Evolutionary conservation across 768 basidiomycete genomes (phyloP).

Genomic region (Boletus bicolor): DNA sequence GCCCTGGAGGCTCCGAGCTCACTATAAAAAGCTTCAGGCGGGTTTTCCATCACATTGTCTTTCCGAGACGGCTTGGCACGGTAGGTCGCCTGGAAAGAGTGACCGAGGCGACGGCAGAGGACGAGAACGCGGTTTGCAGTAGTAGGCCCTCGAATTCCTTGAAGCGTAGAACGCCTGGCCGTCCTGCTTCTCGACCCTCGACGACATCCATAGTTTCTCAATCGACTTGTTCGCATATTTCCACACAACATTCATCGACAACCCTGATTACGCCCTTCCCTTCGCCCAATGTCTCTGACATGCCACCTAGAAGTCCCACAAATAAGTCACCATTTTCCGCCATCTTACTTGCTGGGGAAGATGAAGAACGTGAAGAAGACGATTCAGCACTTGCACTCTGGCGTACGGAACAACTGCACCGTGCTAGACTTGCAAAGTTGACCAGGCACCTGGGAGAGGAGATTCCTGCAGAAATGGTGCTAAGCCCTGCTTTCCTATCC

Average conservation of each 20-base stretch:
- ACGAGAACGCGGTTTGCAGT: neutral
- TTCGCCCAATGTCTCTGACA: constrained; percentile 5
- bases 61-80: neutral
- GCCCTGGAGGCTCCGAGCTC: constrained; percentile 33
- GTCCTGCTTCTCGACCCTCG: neutral
- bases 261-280: constrained; percentile 11
- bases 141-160: neutral
- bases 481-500: constrained; percentile 8
- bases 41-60: constrained; percentile 39
- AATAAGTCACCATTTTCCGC: constrained; percentile 12
- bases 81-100: constrained; percentile 1
- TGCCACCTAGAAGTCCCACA: constrained; percentile 11
- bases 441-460: constrained; percentile 37
- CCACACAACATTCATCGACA: constrained; percentile 1
- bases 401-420: constrained; percentile 26
- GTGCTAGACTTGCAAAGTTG: constrained; percentile 36
- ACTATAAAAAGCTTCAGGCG: constrained; percentile 40
- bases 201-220: neutral
- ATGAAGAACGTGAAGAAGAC: constrained; percentile 5
- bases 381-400: neutral
- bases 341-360: constrained; percentile 7
- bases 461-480: constrained; percentile 36
- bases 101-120: constrained; percentile 1
- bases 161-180: neutral
- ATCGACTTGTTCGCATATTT: neutral